Evolutionary conservation across 2,329 filamentous ascomycete species (phyloP).

Genomic region (Fusarium pseudoanthophilum): DNA sequence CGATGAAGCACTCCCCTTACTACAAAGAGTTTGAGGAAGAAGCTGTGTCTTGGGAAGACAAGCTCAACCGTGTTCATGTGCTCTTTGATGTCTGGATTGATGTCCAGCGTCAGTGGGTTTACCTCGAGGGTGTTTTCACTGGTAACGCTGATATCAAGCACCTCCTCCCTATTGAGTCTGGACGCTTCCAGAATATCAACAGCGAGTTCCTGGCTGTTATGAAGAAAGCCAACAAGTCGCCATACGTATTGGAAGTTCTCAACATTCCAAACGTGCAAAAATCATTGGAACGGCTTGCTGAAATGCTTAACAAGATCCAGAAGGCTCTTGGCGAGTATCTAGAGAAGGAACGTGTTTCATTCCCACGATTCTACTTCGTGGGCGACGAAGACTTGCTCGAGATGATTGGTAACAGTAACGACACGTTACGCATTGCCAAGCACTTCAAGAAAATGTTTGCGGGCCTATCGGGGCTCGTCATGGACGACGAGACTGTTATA

Average conservation of each 20-base stretch:
- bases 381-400: conserved; percentile 98
- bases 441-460: conserved; percentile 99
- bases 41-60: conserved; percentile 96
- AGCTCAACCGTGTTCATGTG: conserved; percentile 95
- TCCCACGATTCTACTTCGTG: conserved; percentile 99
- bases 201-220: conserved; percentile 98
- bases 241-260: conserved; percentile 93
- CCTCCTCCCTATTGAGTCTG: conserved; percentile 93
- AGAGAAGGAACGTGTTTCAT: conserved; percentile 96
- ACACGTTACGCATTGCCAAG: conserved; percentile 94
- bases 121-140: conserved; percentile 98
- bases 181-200: conserved; percentile 98
- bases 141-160: conserved; percentile 99
- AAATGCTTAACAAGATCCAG: conserved; percentile 98
- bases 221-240: conserved; percentile 98
- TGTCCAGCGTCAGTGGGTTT: conserved; percentile 99
- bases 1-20: conserved; percentile 98
- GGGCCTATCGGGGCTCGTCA: conserved; percentile 87
- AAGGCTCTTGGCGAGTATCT: conserved; percentile 98
- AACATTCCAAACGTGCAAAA: conserved; percentile 97
- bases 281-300: conserved; percentile 93
- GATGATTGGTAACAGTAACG: conserved; percentile 99
- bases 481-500: conserved; percentile 91
- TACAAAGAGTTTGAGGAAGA: conserved; percentile 99
- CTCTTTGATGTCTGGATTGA: conserved; percentile 99